Evolutionary conservation across 441 rosid species (phyloP).

Genomic region (Populus hybrid): DNA sequence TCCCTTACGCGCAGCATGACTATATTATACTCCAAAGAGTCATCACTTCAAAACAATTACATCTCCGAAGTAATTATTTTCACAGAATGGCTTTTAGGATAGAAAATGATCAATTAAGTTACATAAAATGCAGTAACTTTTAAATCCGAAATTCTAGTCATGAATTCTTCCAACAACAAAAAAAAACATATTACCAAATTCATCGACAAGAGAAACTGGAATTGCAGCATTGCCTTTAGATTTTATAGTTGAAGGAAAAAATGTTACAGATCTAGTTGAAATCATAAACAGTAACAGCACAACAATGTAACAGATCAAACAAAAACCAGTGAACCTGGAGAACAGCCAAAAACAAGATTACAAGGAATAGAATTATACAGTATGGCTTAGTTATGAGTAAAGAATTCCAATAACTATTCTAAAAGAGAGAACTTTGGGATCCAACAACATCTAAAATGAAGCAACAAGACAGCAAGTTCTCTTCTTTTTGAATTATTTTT

Average conservation of each 20-base stretch:
- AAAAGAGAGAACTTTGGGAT: not conserved
- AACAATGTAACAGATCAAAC: constrained; percentile 17
- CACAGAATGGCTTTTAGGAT: not conserved
- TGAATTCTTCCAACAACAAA: constrained; percentile 2
- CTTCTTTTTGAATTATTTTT: not conserved
- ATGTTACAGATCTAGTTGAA: constrained; percentile 34
- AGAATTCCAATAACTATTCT: not conserved
- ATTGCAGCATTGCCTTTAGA: constrained; percentile 16
- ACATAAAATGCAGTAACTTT: not conserved
- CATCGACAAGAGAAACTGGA: constrained; percentile 9
- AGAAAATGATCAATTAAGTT: not conserved
- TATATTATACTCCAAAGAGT: not conserved
- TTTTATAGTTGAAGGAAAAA: not conserved
- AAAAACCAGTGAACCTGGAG: not conserved
- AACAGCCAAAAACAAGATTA: not conserved
- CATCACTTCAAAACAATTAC: not conserved
- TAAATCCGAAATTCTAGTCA: not conserved
- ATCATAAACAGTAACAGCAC: not conserved
- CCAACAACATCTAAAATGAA: not conserved
- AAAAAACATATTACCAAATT: not conserved
- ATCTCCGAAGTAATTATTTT: not conserved
- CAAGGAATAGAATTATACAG: not conserved
- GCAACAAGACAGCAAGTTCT: constrained; percentile 1
- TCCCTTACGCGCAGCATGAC: not conserved
- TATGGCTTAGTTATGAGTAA: not conserved